Percentiles rank a stretch among this genome's conserved stretches.
phyloP scores from a whole-genome alignment of 2,329 filamentous ascomycete genomes.

The Ramularia collo-cygni region DNA sequence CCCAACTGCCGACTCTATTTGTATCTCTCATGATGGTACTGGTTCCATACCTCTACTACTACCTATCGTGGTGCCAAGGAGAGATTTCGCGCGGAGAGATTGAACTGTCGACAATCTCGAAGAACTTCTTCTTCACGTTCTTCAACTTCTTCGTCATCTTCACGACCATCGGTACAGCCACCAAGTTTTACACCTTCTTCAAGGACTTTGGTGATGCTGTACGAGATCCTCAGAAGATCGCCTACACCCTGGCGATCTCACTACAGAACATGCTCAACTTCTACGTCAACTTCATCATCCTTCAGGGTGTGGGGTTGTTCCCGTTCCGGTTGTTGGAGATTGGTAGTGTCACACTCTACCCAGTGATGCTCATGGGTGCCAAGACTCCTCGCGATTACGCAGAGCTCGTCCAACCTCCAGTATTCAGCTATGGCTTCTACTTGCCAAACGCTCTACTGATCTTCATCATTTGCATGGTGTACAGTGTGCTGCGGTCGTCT shows the following conservation, averaged over 20 bases:
- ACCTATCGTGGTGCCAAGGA: conserved; percentile 81
- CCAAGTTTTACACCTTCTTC: conserved; percentile 56
- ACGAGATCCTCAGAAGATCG: conserved; percentile 71
- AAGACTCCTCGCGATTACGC: conserved; percentile 86
- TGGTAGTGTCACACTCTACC: conserved; percentile 76
- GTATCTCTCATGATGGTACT: conserved; percentile 81
- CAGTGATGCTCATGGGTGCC: conserved; percentile 68
- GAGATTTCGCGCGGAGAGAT: conserved; percentile 94
- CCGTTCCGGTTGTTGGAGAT: conserved; percentile 88
- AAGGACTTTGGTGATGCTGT: conserved; percentile 63
- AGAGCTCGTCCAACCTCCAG: conserved; percentile 70
- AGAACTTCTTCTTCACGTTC: conserved; percentile 97
- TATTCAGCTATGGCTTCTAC: conserved; percentile 94
- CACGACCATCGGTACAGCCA: conserved; percentile 75
- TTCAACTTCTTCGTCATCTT: conserved; percentile 98
- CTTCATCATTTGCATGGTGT: conserved; percentile 92
- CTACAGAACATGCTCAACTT: conserved; percentile 71
- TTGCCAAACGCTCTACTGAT: conserved; percentile 86
- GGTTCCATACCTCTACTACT: conserved; percentile 93
- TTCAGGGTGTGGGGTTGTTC: conserved; percentile 89
- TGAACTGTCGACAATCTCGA: conserved; percentile 89
- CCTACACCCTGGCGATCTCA: conserved; percentile 65
- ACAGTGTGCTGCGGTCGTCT: conserved; percentile 75
- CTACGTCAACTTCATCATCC: conserved; percentile 88
- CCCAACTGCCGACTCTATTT: conserved; percentile 76